Conservation (phyloP, 352 stramenopile species). For the Globisporangium camurandrum region DNA sequence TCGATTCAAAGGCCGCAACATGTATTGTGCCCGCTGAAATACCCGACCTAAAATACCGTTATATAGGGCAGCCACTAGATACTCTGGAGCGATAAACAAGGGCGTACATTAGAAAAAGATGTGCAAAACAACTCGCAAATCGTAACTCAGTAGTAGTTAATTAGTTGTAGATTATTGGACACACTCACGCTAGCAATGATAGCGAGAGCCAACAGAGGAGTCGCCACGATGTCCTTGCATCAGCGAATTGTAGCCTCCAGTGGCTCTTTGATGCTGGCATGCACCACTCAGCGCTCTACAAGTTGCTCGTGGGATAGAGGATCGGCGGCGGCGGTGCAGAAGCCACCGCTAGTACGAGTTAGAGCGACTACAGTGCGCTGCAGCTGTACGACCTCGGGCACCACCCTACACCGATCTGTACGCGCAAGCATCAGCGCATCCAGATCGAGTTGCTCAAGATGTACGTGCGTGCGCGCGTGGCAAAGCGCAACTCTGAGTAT, state of each 20-base stretch:
- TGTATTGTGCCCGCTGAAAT: too few relatives aligned
- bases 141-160: too few relatives aligned
- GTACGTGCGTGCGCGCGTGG: constrained; percentile 60
- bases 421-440: constrained; percentile 68
- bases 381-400: constrained; percentile 76
- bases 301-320: constrained; percentile 20
- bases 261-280: constrained; percentile 48
- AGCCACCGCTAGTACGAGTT: constrained; percentile 8
- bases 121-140: too few relatives aligned
- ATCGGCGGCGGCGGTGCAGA: neutral
- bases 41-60: too few relatives aligned
- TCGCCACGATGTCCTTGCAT: constrained; percentile 44
- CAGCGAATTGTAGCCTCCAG: constrained; percentile 21
- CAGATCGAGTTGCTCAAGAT: constrained; percentile 82
- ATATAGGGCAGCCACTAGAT: too few relatives aligned
- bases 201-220: constrained; percentile 13
- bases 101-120: too few relatives aligned
- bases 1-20: too few relatives aligned
- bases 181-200: too few relatives aligned
- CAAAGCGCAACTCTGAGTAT: constrained; percentile 85
- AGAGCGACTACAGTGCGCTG: constrained; percentile 25
- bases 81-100: too few relatives aligned
- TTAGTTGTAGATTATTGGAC: too few relatives aligned
- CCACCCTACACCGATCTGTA: constrained; percentile 76
- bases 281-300: constrained; percentile 34